Evolutionary conservation across 1,139 yeast genomes (phyloP).

Genomic region (Saccharomyces pastorianus): DNA sequence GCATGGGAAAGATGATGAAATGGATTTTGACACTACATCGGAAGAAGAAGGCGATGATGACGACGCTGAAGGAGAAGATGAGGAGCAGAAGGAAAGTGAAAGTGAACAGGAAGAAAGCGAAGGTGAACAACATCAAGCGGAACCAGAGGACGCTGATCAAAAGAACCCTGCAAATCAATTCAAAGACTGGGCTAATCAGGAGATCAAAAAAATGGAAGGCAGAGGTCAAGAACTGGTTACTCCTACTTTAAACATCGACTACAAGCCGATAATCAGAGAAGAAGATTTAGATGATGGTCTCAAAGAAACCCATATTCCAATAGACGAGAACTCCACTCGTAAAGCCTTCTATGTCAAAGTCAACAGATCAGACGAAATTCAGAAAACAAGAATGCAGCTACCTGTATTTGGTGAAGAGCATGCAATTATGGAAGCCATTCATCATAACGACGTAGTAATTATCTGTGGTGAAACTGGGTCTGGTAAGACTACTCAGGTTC

Average conservation of each 20-base stretch:
- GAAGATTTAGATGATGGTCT: slow-evolving; percentile 64
- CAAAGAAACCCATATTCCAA: slow-evolving; percentile 48
- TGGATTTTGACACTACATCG: slow-evolving; percentile 37
- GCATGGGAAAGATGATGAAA: slow-evolving; percentile 36
- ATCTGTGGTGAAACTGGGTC: slow-evolving; percentile 92
- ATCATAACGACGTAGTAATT: slow-evolving; percentile 83
- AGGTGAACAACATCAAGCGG: no score
- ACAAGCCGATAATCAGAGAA: slow-evolving; percentile 42
- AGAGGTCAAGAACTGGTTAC: slow-evolving; percentile 39
- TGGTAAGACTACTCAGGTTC: slow-evolving; percentile 74
- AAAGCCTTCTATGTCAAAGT: slow-evolving; percentile 65
- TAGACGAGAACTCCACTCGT: slow-evolving; percentile 47
- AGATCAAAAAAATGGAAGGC: slow-evolving; percentile 49
- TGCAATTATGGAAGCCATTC: slow-evolving; percentile 89
- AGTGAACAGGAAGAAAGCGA: no score
- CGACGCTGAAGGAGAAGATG: no score
- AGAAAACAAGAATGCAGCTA: slow-evolving; percentile 55
- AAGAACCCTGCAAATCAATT: slow-evolving; percentile 38
- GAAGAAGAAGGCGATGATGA: slow-evolving; percentile 11
- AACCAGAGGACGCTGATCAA: neutral
- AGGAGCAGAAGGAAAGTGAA: no score
- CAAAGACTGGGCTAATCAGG: slow-evolving; percentile 47
- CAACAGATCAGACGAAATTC: slow-evolving; percentile 55
- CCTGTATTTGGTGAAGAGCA: slow-evolving; percentile 94
- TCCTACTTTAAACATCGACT: slow-evolving; percentile 46